These are phyloP conservation scores for Lipomyces japonicus DNA, from an alignment of 805 yeast species.

Conservation along the genomic window DNA sequence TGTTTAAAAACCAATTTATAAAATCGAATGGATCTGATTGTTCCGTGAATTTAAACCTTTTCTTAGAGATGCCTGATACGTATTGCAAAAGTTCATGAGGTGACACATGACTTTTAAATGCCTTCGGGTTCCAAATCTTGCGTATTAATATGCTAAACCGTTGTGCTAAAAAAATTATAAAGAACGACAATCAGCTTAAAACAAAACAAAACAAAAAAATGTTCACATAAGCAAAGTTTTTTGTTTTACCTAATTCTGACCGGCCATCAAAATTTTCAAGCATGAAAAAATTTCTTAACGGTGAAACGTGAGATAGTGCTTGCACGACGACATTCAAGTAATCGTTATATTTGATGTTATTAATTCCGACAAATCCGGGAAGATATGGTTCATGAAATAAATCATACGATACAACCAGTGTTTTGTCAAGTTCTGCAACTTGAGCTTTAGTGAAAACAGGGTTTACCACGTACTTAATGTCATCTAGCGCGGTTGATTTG, in stretches of 20 bases:
- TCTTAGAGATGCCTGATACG: constrained; percentile 45
- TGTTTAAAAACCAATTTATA: constrained; percentile 57
- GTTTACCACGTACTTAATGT: constrained; percentile 50
- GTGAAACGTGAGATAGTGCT: constrained; percentile 50
- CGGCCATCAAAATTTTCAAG: constrained; percentile 27
- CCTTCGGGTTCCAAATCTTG: constrained; percentile 60
- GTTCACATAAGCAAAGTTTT: neutral
- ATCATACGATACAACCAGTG: constrained; percentile 39
- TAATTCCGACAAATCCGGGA: constrained; percentile 67
- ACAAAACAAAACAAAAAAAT: neutral
- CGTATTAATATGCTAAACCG: constrained; percentile 48
- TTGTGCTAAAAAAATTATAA: constrained; percentile 27
- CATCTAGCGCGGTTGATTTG: constrained; percentile 43
- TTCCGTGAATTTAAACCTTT: constrained; percentile 41
- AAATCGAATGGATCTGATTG: constrained; percentile 55
- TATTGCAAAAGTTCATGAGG: constrained; percentile 61
- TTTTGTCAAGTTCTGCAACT: constrained; percentile 38
- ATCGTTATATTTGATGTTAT: constrained; percentile 50
- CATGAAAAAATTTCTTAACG: constrained; percentile 49
- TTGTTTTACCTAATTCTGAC: constrained; percentile 36
- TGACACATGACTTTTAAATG: constrained; percentile 61
- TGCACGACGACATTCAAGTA: constrained; percentile 59
- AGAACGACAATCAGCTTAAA: neutral
- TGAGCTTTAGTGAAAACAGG: constrained; percentile 48
- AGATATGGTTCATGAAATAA: constrained; percentile 46